Base-by-base conservation (phyloP, 2,329 filamentous ascomycete genomes). In the Calonectria hongkongensis region DNA sequence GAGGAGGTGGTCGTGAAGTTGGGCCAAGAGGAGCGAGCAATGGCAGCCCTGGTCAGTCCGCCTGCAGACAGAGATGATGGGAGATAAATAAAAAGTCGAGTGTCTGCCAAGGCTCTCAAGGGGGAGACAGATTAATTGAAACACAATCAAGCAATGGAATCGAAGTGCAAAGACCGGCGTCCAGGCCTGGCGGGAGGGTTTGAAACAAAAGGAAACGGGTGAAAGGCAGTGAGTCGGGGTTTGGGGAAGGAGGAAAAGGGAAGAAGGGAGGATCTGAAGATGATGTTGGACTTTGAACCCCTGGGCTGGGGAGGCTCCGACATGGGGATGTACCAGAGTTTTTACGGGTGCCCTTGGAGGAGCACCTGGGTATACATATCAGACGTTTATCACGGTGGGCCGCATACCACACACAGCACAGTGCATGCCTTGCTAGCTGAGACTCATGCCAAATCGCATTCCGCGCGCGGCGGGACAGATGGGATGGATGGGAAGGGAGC, bases 41-140 rank as follows among this genome's bases (percentile, higher is more conserved):
- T 58, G 28, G 7, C 54, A 39, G 58, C 18, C 48, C 48, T 33
- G 48, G 47, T 51, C 50, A 63, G 62, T 64, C 68, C 68, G 70
- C 70, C 70, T 56, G 70, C 70, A 71, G 70, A 64, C 68, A 21
- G 47, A 62, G 64, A 63, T 25, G 21, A 43, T 18, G 25, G 13
- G 28, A 16, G 27, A n/a, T 45, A 45, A 36, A 43, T 51, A 45
- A 62, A 60, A 28, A 43, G 50, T 48, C n/a, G 36, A 58, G 50
- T 41, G 51, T 28, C 41, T 43, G 50, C 65, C 65, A 67, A 54
- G 65, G n/a, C 10, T 27, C 25, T 45, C 54, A 36, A 56, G 54
- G 66, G 50, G 51, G 68, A 54, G 30, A 36, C 30, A 12, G 16
- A 54, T 47, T 45, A 54, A 51, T 41, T 66, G 58, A 62, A 62